A percentile compares a stretch with the other conserved stretches of the same genome.
Evolutionary conservation across 108 stramenopile genomes (phyloP).

Genomic region (Fragilariopsis cylindrus): DNA sequence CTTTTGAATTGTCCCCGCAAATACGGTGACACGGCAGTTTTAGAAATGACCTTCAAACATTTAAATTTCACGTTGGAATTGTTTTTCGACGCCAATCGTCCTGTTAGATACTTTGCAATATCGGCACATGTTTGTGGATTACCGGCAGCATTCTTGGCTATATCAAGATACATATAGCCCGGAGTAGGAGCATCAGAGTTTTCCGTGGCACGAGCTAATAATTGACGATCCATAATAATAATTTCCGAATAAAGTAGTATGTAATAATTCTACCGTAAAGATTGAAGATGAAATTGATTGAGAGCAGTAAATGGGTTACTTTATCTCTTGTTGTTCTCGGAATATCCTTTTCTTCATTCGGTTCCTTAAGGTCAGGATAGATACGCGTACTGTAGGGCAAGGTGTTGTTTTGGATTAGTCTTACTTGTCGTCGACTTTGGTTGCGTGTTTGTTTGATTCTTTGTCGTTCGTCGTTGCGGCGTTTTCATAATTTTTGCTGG

Average conservation of each 20-base stretch:
- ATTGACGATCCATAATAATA: conserved; percentile 53
- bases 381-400: too few relatives aligned
- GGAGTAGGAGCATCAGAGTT: conserved; percentile 92
- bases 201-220: conserved; percentile 85
- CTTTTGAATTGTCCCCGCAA: conserved; percentile 87
- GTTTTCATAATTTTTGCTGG: too few relatives aligned
- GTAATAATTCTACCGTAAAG: too few relatives aligned
- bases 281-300: too few relatives aligned
- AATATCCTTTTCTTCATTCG: too few relatives aligned
- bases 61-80: conserved; percentile 94
- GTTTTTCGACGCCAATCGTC: conserved; percentile 69
- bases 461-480: too few relatives aligned
- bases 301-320: too few relatives aligned
- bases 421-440: too few relatives aligned
- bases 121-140: conserved; percentile 76
- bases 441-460: too few relatives aligned
- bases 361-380: too few relatives aligned
- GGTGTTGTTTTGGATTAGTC: too few relatives aligned
- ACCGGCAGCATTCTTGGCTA: conserved; percentile 86
- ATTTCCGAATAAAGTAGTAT: background rate
- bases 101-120: conserved; percentile 71
- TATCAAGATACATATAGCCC: conserved; percentile 97
- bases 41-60: conserved; percentile 80
- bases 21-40: conserved; percentile 50
- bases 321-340: too few relatives aligned